Evolutionary conservation across 2,329 filamentous ascomycete genomes (phyloP).

Genomic region (Bipolaris oryzae): DNA sequence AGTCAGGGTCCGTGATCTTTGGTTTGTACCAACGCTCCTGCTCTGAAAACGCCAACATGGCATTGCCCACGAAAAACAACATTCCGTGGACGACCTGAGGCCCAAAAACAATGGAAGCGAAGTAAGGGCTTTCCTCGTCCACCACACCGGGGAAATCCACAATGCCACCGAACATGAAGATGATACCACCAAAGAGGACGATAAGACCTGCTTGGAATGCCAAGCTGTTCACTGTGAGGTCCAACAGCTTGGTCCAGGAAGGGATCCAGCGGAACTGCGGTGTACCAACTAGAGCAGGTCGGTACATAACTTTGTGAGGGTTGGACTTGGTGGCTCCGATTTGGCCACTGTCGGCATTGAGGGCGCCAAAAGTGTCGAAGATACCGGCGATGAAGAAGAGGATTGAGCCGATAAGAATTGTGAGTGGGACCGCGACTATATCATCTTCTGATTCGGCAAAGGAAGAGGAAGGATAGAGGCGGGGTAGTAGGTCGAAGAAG

Average conservation of each 20-base stretch:
- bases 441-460: conserved; percentile 23
- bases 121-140: conserved; percentile 18
- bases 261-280: conserved; percentile 37
- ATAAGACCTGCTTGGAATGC: conserved; percentile 40
- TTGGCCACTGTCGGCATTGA: conserved; percentile 31
- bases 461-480: conserved; percentile 3
- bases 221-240: conserved; percentile 25
- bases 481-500: conserved; percentile 35
- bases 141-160: conserved; percentile 36
- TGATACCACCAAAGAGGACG: conserved; percentile 36
- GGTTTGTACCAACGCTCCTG: conserved; percentile 39
- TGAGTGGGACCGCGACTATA: conserved; percentile 28
- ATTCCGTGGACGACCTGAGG: conserved; percentile 36
- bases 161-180: conserved; percentile 41
- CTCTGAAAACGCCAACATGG: conserved; percentile 31
- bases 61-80: conserved; percentile 36
- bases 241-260: conserved; percentile 19
- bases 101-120: conserved; percentile 28
- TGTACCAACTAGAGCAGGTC: conserved; percentile 32
- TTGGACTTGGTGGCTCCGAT: conserved; percentile 20
- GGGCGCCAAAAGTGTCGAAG: conserved; percentile 32
- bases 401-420: conserved; percentile 32
- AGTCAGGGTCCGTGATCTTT: conserved; percentile 29
- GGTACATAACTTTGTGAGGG: conserved; percentile 20
- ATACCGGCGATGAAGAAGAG: conserved; percentile 38